Evolutionary conservation across 257 asterid genomes (phyloP).

Genomic region (Nicotiana knightiana): DNA sequence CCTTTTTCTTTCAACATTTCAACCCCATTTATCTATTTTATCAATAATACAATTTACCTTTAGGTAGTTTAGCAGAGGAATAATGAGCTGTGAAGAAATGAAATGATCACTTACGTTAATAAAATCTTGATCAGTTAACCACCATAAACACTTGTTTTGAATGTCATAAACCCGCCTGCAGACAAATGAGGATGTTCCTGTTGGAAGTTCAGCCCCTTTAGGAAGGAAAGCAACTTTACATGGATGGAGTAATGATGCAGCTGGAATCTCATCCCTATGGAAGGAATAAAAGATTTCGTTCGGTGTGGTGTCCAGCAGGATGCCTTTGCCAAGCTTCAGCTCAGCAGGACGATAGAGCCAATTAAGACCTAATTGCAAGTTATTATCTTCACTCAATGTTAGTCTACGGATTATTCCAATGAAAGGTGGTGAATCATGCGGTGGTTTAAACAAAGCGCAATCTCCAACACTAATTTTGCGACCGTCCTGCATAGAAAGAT

Average conservation of each 20-base stretch:
- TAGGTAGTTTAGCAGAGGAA: not conserved
- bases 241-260: constrained; percentile 92
- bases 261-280: constrained; percentile 73
- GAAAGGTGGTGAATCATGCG: constrained; percentile 64
- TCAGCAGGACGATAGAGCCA: constrained; percentile 92
- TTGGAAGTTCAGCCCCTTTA: constrained; percentile 68
- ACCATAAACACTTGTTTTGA: constrained; percentile 41
- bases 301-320: constrained; percentile 57
- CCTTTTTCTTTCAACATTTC: not conserved
- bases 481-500: constrained; percentile 50
- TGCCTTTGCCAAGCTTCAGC: constrained; percentile 49
- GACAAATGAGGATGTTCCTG: constrained; percentile 67
- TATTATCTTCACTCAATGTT: constrained; percentile 34
- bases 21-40: constrained; percentile 6
- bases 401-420: constrained; percentile 64
- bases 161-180: constrained; percentile 78
- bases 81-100: constrained; percentile 4
- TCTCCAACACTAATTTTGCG: constrained; percentile 55
- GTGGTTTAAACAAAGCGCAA: constrained; percentile 74
- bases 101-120: constrained; percentile 55
- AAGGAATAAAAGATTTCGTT: constrained; percentile 88
- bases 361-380: constrained; percentile 55
- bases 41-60: not conserved
- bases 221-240: constrained; percentile 98
- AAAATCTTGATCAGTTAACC: constrained; percentile 78